These are phyloP conservation scores for Thielaviopsis musarum DNA, from an alignment of 2,329 filamentous ascomycete genomes.

Conservation along the genomic window DNA sequence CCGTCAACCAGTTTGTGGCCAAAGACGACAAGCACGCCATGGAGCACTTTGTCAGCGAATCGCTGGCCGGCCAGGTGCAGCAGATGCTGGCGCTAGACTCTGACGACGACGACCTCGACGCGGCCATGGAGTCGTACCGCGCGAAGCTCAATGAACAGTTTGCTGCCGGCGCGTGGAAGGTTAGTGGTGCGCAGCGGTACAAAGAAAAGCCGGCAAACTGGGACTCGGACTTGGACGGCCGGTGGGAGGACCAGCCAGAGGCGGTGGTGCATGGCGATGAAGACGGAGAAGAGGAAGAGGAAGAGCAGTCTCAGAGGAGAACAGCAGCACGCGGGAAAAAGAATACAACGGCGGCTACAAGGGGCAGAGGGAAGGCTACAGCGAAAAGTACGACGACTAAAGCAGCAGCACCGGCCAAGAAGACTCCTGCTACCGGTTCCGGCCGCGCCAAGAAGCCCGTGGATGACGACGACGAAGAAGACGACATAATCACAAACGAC, in stretches of 20 bases:
- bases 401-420: constrained; percentile 25
- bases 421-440: constrained; percentile 18
- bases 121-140: constrained; percentile 57
- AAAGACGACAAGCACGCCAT: constrained; percentile 93
- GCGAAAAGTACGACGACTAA: constrained; percentile 25
- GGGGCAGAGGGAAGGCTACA: constrained; percentile 21
- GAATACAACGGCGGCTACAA: background rate
- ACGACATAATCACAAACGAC: constrained; percentile 14
- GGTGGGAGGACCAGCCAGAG: constrained; percentile 66
- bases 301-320: constrained; percentile 13
- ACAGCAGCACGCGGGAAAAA: constrained; percentile 19
- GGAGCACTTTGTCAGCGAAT: constrained; percentile 61
- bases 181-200: constrained; percentile 21
- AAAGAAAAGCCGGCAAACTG: constrained; percentile 54
- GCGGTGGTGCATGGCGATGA: constrained; percentile 32
- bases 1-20: constrained; percentile 80
- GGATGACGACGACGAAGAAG: constrained; percentile 28
- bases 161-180: constrained; percentile 40
- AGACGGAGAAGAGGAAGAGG: constrained; percentile 35
- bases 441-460: constrained; percentile 28
- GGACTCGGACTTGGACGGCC: constrained; percentile 80
- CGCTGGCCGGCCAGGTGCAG: constrained; percentile 51
- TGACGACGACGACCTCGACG: constrained; percentile 49
- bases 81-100: constrained; percentile 49
- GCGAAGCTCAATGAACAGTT: constrained; percentile 56